Conservation (phyloP, 495 filamentous ascomycete genomes). For the Apodospora peruviana region DNA sequence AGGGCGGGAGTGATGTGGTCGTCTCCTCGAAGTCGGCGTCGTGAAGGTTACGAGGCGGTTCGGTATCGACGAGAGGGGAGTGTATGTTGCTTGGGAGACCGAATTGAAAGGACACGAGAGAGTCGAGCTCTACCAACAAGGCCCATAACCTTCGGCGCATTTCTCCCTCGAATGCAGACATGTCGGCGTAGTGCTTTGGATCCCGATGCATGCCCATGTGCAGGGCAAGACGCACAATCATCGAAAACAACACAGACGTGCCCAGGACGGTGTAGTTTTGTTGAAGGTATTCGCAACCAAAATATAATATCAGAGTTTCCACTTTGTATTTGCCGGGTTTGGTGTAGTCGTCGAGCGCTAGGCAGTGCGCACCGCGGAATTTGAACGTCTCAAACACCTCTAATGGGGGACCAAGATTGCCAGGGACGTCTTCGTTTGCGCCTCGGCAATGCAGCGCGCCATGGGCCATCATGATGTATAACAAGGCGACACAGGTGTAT, state of each 20-base stretch:
- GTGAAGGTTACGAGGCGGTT: constrained; percentile 31
- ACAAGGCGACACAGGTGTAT: constrained; percentile 23
- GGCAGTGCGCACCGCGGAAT: constrained; percentile 26
- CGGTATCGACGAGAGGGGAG: constrained; percentile 24
- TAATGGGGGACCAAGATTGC: constrained; percentile 13
- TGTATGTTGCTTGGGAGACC: constrained; percentile 25
- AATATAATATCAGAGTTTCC: constrained; percentile 33
- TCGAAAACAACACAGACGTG: constrained; percentile 32
- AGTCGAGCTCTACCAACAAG: constrained; percentile 23
- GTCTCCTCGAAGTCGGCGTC: constrained; percentile 31
- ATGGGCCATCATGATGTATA: constrained; percentile 26
- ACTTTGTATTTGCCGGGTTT: constrained; percentile 34
- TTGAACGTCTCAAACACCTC: constrained; percentile 22
- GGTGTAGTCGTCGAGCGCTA: constrained; percentile 36
- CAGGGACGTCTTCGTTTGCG: constrained; percentile 18
- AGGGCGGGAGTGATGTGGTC: constrained; percentile 27
- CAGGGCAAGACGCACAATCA: constrained; percentile 32
- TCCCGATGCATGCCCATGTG: constrained; percentile 39
- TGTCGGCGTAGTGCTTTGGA: constrained; percentile 27
- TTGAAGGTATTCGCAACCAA: constrained; percentile 31
- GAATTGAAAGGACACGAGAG: constrained; percentile 23
- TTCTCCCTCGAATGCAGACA: constrained; percentile 30
- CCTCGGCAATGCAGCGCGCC: constrained; percentile 16
- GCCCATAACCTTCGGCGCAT: constrained; percentile 34
- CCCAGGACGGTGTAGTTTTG: constrained; percentile 29